These are phyloP conservation scores for Leptographium procerum DNA, from an alignment of 2,329 filamentous ascomycete species.

Conservation along the genomic window DNA sequence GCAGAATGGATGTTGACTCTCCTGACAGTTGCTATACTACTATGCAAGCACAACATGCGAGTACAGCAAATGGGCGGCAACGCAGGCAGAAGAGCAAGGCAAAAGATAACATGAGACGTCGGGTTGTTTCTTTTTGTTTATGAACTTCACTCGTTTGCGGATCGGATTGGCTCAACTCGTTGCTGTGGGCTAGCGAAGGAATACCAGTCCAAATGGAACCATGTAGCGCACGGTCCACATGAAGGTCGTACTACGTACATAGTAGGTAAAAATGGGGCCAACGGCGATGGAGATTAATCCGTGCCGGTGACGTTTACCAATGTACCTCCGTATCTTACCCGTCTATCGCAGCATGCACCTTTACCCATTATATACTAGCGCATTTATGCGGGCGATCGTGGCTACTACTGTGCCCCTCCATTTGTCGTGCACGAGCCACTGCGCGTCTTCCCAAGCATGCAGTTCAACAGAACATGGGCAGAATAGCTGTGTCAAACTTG, in stretches of 20 bases:
- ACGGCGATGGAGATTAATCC: conserved; percentile 12
- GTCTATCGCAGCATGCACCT: neutral
- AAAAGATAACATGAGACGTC: neutral
- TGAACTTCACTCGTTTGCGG: neutral
- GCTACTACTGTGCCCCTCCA: neutral
- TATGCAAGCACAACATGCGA: neutral
- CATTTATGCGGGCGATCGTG: neutral
- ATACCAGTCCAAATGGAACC: neutral
- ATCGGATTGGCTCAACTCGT: neutral
- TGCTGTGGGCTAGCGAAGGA: neutral
- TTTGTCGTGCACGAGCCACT: conserved; percentile 8
- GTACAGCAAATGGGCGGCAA: neutral
- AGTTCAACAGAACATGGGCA: neutral
- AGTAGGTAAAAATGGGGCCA: neutral
- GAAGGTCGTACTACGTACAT: neutral
- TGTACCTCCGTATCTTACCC: neutral
- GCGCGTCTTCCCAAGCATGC: conserved; percentile 9
- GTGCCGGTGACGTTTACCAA: conserved; percentile 9
- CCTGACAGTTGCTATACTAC: neutral
- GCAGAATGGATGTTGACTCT: neutral
- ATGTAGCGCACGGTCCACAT: neutral
- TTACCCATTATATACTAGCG: conserved; percentile 2
- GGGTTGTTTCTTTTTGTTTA: conserved; percentile 6
- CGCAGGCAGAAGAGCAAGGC: neutral
- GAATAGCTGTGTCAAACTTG: neutral